phyloP scores from a whole-genome alignment of 176 grass and related monocot species.

The Bonia amplexicaulis region DNA sequence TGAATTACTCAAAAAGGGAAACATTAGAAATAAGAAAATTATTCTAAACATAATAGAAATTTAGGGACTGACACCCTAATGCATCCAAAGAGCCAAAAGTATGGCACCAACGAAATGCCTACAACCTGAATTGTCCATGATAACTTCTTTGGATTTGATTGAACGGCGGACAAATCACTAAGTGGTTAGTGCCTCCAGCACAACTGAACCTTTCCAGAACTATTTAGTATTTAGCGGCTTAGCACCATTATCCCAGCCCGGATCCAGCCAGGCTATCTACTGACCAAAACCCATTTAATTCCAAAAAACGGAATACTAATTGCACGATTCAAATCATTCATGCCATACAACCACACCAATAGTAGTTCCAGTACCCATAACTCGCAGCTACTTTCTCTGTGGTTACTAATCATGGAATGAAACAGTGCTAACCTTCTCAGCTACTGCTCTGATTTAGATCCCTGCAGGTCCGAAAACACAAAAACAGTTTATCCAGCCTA shows the following conservation, averaged over 20 bases:
- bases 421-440: background rate
- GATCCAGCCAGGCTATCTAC: background rate
- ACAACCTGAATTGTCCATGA: background rate
- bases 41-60: background rate
- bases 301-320: background rate
- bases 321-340: background rate
- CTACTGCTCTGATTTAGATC: background rate
- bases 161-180: background rate
- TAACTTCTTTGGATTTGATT: background rate
- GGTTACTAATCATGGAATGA: background rate
- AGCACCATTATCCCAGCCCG: background rate
- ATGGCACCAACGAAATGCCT: background rate
- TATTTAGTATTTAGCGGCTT: background rate
- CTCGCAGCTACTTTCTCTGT: background rate
- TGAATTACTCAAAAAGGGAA: conserved; percentile 19
- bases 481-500: background rate
- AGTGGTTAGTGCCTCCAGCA: background rate
- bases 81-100: background rate
- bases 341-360: background rate
- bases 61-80: background rate
- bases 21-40: background rate
- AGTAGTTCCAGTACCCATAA: background rate
- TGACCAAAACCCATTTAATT: background rate
- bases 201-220: background rate
- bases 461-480: background rate